These are phyloP conservation scores for Xanthoceras sorbifolium DNA, from an alignment of 345 rosid genomes.

Conservation along the genomic window DNA sequence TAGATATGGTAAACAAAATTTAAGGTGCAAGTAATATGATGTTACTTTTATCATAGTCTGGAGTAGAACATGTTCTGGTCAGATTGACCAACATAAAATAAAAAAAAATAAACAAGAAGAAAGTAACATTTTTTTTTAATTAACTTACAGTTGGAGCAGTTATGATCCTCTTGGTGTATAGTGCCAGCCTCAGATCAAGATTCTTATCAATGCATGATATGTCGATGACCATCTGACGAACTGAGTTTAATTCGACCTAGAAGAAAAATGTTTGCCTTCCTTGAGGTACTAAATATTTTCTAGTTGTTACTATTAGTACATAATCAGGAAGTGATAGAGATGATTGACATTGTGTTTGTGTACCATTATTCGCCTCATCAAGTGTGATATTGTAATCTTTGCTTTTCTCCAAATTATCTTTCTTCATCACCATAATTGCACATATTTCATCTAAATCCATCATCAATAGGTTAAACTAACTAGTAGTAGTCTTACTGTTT, in stretches of 20 bases:
- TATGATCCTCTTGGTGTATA: constrained; percentile 37
- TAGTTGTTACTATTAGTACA: no score
- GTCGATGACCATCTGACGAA: constrained; percentile 42
- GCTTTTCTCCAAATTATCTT: background rate
- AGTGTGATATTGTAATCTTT: background rate
- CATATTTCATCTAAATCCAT: no score
- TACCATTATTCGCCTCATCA: no score
- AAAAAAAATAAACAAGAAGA: background rate
- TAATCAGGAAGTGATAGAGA: background rate
- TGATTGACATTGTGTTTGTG: no score
- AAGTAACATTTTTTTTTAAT: background rate
- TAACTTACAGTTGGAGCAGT: constrained; percentile 32
- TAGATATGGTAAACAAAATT: background rate
- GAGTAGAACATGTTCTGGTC: background rate
- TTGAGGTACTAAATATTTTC: no score
- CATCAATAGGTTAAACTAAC: no score
- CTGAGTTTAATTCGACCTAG: constrained; percentile 36
- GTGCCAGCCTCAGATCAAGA: constrained; percentile 47
- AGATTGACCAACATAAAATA: background rate
- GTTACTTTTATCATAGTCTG: background rate
- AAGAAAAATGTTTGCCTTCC: background rate
- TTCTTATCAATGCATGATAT: constrained; percentile 44
- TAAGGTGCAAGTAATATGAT: no score
- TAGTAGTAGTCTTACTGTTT: no score
- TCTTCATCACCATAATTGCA: background rate